Conservation (phyloP, 192 early-diverging fungal genomes). For the Rhizoclosmatium globosum region DNA sequence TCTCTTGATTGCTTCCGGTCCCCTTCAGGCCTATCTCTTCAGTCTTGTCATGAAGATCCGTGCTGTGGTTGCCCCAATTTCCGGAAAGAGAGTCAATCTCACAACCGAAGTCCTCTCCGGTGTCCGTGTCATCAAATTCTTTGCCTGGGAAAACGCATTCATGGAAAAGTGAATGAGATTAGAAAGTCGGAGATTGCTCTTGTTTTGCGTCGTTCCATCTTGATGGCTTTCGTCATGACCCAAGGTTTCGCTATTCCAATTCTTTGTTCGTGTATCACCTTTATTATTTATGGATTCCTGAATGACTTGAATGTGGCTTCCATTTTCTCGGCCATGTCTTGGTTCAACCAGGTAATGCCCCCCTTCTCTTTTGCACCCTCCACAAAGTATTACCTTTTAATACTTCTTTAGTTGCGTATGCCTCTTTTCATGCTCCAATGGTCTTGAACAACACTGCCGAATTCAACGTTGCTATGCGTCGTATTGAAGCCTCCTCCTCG, state of each 20-base stretch:
- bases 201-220: conserved; percentile 43
- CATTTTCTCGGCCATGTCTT: conserved; percentile 59
- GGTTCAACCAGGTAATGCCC: conserved; percentile 50
- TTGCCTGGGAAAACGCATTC: conserved; percentile 75
- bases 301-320: conserved; percentile 39
- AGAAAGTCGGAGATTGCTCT: conserved; percentile 53
- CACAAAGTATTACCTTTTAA: not conserved
- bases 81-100: conserved; percentile 75
- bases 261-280: conserved; percentile 48
- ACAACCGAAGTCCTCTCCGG: conserved; percentile 74
- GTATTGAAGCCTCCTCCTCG: conserved; percentile 64
- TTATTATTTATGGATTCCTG: conserved; percentile 54
- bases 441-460: conserved; percentile 56
- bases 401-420: conserved; percentile 41
- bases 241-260: conserved; percentile 59
- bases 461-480: conserved; percentile 55
- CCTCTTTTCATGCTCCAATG: conserved; percentile 63
- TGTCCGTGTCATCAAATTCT: conserved; percentile 82
- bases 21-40: conserved; percentile 54
- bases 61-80: conserved; percentile 58
- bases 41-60: conserved; percentile 45
- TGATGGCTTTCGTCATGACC: conserved; percentile 54
- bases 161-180: conserved; percentile 68
- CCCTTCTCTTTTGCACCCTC: not conserved
- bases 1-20: conserved; percentile 51